These are phyloP conservation scores for Fraxinus velutina DNA, from an alignment of 305 asterid genomes.

Conservation along the genomic window DNA sequence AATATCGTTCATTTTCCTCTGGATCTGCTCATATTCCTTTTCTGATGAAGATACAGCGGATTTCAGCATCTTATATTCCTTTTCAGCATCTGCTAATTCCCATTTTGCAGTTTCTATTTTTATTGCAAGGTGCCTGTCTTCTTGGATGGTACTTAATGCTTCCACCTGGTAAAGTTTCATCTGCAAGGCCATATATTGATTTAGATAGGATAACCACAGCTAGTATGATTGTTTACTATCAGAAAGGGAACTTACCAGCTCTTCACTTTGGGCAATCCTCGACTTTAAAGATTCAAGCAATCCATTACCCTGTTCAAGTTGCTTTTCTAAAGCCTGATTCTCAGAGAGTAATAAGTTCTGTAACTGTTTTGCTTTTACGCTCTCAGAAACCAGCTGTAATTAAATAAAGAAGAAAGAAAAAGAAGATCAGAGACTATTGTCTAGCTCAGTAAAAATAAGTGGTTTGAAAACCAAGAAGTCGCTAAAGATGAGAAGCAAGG, in stretches of 20 bases:
- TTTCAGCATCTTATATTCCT: constrained; percentile 85
- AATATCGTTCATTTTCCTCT: constrained; percentile 66
- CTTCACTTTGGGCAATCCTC: constrained; percentile 64
- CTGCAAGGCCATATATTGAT: constrained; percentile 45
- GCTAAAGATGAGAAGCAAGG: background rate
- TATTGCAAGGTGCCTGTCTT: constrained; percentile 61
- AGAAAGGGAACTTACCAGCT: constrained; percentile 51
- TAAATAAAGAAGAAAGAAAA: constrained; percentile 15
- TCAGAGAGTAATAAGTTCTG: constrained; percentile 61
- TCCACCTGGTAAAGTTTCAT: constrained; percentile 59
- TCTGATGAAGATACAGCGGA: constrained; percentile 59
- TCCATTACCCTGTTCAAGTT: constrained; percentile 57
- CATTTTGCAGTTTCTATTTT: constrained; percentile 63
- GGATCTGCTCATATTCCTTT: constrained; percentile 87
- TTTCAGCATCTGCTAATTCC: constrained; percentile 84
- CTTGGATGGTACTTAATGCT: constrained; percentile 55
- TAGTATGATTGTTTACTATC: constrained; percentile 10
- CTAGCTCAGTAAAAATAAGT: constrained; percentile 17
- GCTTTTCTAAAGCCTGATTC: constrained; percentile 58
- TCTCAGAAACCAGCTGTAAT: constrained; percentile 86
- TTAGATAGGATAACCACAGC: constrained; percentile 25
- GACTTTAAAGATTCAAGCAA: constrained; percentile 60
- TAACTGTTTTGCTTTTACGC: constrained; percentile 87
- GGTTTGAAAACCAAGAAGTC: constrained; percentile 6
- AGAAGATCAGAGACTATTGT: constrained; percentile 13